These are phyloP conservation scores for Xylaria sp. DNA, from an alignment of 2,329 filamentous ascomycete genomes.

Conservation along the genomic window DNA sequence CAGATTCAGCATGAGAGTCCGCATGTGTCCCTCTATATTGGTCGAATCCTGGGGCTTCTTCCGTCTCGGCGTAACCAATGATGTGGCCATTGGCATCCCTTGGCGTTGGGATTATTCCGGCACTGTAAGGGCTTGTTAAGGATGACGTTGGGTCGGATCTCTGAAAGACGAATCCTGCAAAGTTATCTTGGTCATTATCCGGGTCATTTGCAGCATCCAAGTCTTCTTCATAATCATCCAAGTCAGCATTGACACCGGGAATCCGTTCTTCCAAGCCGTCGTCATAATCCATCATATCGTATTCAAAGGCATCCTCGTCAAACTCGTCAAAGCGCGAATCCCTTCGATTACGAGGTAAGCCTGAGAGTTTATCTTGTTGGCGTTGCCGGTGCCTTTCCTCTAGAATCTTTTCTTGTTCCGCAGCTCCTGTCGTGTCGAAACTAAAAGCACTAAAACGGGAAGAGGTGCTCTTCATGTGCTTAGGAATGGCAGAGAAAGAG, in stretches of 20 bases:
- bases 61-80: conserved; percentile 67
- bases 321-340: conserved; percentile 70
- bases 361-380: conserved; percentile 67
- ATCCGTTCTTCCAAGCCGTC: conserved; percentile 74
- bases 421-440: conserved; percentile 80
- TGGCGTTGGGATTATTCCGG: conserved; percentile 61
- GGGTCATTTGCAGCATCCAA: conserved; percentile 55
- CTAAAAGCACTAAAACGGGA: conserved; percentile 88
- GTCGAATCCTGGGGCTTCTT: conserved; percentile 54
- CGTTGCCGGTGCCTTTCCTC: conserved; percentile 78
- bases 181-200: conserved; percentile 68
- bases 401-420: conserved; percentile 72
- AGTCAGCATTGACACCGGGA: conserved; percentile 60
- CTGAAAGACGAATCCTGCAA: conserved; percentile 68
- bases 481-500: conserved; percentile 62
- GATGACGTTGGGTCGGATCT: conserved; percentile 63
- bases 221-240: conserved; percentile 55
- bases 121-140: conserved; percentile 60
- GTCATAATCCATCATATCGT: conserved; percentile 72
- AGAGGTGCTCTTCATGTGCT: conserved; percentile 78
- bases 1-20: conserved; percentile 18
- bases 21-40: conserved; percentile 29
- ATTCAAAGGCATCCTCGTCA: conserved; percentile 69
- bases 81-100: conserved; percentile 64
- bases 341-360: conserved; percentile 51